Base-by-base conservation (phyloP, 768 basidiomycete genomes). In the Mrakia hoshinonis region DNA sequence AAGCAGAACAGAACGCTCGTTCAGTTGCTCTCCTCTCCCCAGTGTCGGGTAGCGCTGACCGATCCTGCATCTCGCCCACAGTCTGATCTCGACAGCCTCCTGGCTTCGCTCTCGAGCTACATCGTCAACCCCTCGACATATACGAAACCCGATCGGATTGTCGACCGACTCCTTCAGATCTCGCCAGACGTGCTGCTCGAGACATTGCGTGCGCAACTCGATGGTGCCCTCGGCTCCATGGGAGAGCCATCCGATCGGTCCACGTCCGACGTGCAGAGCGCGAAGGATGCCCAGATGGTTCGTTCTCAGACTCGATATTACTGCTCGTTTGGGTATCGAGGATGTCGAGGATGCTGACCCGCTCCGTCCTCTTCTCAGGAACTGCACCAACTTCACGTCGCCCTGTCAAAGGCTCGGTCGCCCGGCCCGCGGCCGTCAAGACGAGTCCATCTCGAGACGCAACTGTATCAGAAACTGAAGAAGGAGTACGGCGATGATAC, bases 371-470 rank as follows among this genome's bases (percentile, higher is more conserved):
- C 10, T n/a, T 34, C 36, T 15, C 58, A 61, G 58, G 58, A 61
- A 61, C 58, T 61, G 15, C 58, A 61, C 34, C 22, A 34, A 11
- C 58, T 61, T n/a, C 58, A 61, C 11, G 31, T 61, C 58, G 31
- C 58, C 15, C 36, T 61, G 9, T 39, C 26, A 1, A 31, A 61
- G 11, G 34, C 31, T 5, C 34, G 34, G 2, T 31, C 4, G 22
- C 15, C 20, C 5, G 2, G 15, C 1, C 58, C 58, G 10, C 36
- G 58, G 22, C 1, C 20, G 7, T 61, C 36, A 2, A 61, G 36
- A 22, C 13, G 58, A 11, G 20, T 11, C 3, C 31, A 36, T 10
- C 58, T 61, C 29, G 36, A 61, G 36, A 61, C 31, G 3, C 31
- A 36, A 22, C 34, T 61, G 34, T 31, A 61, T 36, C 31, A 61